These are phyloP conservation scores for Phaffomyces opuntiae DNA, from an alignment of 805 yeast species.

Conservation along the genomic window DNA sequence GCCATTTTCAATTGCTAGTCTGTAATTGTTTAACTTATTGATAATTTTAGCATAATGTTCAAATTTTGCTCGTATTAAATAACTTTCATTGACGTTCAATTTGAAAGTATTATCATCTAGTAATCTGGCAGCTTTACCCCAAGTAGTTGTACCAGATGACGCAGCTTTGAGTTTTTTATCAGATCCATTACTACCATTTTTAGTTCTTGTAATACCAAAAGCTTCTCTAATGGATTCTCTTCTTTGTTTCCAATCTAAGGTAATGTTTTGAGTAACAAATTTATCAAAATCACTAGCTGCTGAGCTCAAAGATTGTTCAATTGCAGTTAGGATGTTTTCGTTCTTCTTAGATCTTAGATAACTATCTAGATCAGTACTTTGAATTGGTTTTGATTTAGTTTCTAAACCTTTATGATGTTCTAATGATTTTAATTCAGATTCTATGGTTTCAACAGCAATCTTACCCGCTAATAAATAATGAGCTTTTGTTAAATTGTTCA, in stretches of 20 bases:
- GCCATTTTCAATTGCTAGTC: slow-evolving; percentile 36
- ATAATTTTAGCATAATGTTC: slow-evolving; percentile 70
- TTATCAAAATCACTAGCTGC: slow-evolving; percentile 81
- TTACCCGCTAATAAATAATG: slow-evolving; percentile 88
- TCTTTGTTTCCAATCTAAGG: slow-evolving; percentile 79
- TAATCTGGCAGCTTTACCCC: slow-evolving; percentile 27
- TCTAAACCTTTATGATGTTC: slow-evolving; percentile 27
- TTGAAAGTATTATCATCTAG: slow-evolving; percentile 27
- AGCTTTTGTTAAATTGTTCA: slow-evolving; percentile 51
- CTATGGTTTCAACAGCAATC: slow-evolving; percentile 83
- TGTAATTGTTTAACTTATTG: slow-evolving; percentile 60
- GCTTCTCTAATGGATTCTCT: slow-evolving; percentile 68
- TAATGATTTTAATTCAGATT: slow-evolving; percentile 41
- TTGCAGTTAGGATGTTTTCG: slow-evolving; percentile 73
- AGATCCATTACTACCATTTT: slow-evolving; percentile 7
- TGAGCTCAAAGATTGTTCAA: slow-evolving; percentile 66
- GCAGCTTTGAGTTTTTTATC: slow-evolving; percentile 12
- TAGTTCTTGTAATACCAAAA: slow-evolving; percentile 49
- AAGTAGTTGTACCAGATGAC: slow-evolving; percentile 8
- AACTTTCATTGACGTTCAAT: slow-evolving; percentile 37
- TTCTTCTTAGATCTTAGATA: slow-evolving; percentile 68
- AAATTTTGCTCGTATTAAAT: slow-evolving; percentile 44
- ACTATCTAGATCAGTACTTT: slow-evolving; percentile 44
- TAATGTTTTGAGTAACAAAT: slow-evolving; percentile 63
- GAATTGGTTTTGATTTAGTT: slow-evolving; percentile 19